Percentiles rank a stretch among this genome's conserved stretches.
Conservation (phyloP, 345 rosid genomes). For the Linum usitatissimum region DNA sequence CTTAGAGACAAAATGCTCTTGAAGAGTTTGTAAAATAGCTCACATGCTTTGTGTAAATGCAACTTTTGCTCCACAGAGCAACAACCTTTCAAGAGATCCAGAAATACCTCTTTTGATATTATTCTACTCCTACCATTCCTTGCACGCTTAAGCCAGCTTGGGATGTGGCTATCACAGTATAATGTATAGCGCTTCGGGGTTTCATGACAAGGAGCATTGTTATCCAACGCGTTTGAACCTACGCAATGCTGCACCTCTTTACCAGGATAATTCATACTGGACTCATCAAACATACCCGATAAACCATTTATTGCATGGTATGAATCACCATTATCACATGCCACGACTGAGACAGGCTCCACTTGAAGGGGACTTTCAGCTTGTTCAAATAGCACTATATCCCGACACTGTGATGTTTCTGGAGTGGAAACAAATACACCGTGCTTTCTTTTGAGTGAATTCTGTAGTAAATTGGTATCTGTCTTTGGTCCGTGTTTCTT, state of each 20-base stretch:
- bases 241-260: constrained; percentile 35
- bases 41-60: constrained; percentile 86
- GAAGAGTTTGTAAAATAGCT: constrained; percentile 85
- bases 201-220: constrained; percentile 46
- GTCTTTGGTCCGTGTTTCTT: constrained; percentile 78
- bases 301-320: constrained; percentile 24
- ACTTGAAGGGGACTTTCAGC: constrained; percentile 32
- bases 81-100: constrained; percentile 58
- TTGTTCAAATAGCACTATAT: constrained; percentile 37
- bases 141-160: constrained; percentile 99
- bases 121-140: constrained; percentile 97
- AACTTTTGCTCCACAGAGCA: constrained; percentile 50
- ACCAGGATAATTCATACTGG: constrained; percentile 31
- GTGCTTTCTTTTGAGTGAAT: constrained; percentile 44
- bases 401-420: constrained; percentile 36
- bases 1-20: constrained; percentile 79
- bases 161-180: constrained; percentile 90
- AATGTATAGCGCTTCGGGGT: constrained; percentile 58
- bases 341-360: constrained; percentile 32
- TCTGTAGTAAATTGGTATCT: constrained; percentile 28
- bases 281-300: constrained; percentile 35
- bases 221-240: constrained; percentile 41
- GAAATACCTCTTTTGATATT: constrained; percentile 82
- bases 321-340: constrained; percentile 18
- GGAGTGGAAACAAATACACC: constrained; percentile 29